phyloP scores from a whole-genome alignment of 768 basidiomycete species.

The Hypholoma fasciculare region DNA sequence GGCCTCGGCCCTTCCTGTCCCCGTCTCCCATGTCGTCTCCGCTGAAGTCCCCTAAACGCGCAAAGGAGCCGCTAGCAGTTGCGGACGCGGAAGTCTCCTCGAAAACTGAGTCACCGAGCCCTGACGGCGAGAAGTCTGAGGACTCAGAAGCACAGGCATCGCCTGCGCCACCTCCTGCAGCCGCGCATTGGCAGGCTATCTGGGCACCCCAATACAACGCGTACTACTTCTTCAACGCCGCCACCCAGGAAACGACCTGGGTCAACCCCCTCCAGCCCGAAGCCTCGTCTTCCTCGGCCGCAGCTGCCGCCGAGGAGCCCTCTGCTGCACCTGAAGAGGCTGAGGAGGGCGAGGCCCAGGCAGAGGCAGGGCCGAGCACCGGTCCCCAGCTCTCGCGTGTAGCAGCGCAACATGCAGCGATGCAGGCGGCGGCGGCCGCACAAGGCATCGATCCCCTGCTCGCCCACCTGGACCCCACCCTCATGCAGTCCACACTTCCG shows the following conservation, averaged over 20 bases:
- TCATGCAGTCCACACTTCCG: constrained; percentile 37
- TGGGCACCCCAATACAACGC: constrained; percentile 75
- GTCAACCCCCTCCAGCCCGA: constrained; percentile 63
- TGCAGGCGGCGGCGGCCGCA: constrained; percentile 71
- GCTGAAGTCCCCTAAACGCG: too few relatives aligned
- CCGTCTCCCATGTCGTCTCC: neutral
- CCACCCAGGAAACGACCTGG: constrained; percentile 84
- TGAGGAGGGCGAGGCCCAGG: constrained; percentile 1
- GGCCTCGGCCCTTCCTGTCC: neutral
- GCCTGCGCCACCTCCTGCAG: neutral
- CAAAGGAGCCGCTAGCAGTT: too few relatives aligned
- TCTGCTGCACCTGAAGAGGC: constrained; percentile 14
- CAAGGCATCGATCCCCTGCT: constrained; percentile 85
- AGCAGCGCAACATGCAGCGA: constrained; percentile 41
- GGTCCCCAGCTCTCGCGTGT: constrained; percentile 22
- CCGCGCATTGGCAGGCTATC: constrained; percentile 73
- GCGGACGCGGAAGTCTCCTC: too few relatives aligned
- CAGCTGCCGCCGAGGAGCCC: constrained; percentile 14
- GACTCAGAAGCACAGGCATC: neutral
- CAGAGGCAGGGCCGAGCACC: constrained; percentile 20
- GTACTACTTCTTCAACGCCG: constrained; percentile 83
- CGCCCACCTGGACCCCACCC: constrained; percentile 77
- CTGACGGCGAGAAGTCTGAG: neutral
- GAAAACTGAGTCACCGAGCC: too few relatives aligned
- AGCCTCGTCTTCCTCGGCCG: constrained; percentile 21